A percentile compares a stretch with the other conserved stretches of the same genome.
phyloP scores from a whole-genome alignment of 2,329 filamentous ascomycete species.

The Scleromitrula shiraiana region DNA sequence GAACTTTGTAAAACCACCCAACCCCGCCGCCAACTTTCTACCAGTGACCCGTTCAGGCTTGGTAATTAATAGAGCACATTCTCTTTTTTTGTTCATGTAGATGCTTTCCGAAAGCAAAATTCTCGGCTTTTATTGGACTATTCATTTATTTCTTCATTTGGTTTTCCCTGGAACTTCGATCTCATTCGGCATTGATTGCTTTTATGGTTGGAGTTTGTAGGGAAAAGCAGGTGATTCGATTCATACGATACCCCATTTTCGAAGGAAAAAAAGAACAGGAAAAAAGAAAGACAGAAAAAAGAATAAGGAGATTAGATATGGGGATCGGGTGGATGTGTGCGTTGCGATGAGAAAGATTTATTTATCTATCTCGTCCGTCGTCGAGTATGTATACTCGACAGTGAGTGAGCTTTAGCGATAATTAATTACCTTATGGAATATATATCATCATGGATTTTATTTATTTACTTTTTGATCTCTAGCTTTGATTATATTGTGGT shows the following conservation, averaged over 20 bases:
- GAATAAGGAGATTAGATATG: no score
- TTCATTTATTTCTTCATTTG: background rate
- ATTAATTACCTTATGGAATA: no score
- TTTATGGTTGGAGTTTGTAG: conserved; percentile 8
- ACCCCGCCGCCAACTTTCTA: conserved; percentile 8
- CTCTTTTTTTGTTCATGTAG: background rate
- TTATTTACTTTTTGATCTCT: no score
- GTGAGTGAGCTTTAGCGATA: no score
- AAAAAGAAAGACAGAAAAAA: background rate
- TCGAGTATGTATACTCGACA: no score
- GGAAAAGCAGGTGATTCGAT: conserved; percentile 4
- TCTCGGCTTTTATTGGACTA: background rate
- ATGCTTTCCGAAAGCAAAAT: background rate
- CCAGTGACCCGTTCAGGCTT: conserved; percentile 10
- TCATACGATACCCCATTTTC: conserved; percentile 9
- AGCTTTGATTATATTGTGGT: no score
- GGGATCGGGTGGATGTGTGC: no score
- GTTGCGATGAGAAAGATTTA: no score
- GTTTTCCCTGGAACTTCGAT: background rate
- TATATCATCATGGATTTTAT: no score
- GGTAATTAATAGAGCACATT: background rate
- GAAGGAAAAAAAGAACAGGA: background rate
- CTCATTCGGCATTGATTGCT: background rate
- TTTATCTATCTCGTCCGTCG: no score
- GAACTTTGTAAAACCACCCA: conserved; percentile 22